phyloP scores from a whole-genome alignment of 2,329 filamentous ascomycete genomes.

The Clonostachys chloroleuca region DNA sequence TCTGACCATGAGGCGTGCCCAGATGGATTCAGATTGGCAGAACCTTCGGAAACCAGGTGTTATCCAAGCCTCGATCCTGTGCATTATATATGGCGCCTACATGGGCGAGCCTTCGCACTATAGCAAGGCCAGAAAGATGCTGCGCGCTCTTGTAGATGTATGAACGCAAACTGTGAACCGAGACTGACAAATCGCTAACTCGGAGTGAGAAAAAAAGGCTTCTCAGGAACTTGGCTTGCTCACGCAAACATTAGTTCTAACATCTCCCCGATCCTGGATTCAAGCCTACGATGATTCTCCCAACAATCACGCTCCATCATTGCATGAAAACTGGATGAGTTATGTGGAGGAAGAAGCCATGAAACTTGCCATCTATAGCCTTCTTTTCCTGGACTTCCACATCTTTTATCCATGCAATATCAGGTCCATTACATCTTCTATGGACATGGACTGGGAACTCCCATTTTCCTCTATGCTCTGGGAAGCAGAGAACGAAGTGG shows the following conservation, averaged over 20 bases:
- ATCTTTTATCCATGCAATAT: slow-evolving; percentile 19
- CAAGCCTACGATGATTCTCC: neutral
- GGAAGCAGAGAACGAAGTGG: slow-evolving; percentile 17
- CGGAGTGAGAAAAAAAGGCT: slow-evolving; percentile 4
- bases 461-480: slow-evolving; percentile 17
- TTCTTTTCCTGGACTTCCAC: slow-evolving; percentile 20
- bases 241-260: slow-evolving; percentile 13
- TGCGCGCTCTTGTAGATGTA: slow-evolving; percentile 17
- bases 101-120: slow-evolving; percentile 15
- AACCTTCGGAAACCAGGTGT: slow-evolving; percentile 14
- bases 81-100: slow-evolving; percentile 20
- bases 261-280: slow-evolving; percentile 5
- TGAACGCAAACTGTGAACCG: slow-evolving; percentile 1
- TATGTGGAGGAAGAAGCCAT: slow-evolving; percentile 20
- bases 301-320: slow-evolving; percentile 5
- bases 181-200: neutral
- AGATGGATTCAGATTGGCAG: slow-evolving; percentile 13
- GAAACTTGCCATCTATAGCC: slow-evolving; percentile 18
- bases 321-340: slow-evolving; percentile 13
- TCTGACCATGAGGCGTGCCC: neutral
- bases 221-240: slow-evolving; percentile 16
- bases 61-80: slow-evolving; percentile 20
- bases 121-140: slow-evolving; percentile 15
- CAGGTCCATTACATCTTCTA: slow-evolving; percentile 17
- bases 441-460: slow-evolving; percentile 26